A percentile compares a stretch with the other conserved stretches of the same genome.
These are phyloP conservation scores for Mycena epipterygia DNA, from an alignment of 768 basidiomycete genomes.

Conservation along the genomic window DNA sequence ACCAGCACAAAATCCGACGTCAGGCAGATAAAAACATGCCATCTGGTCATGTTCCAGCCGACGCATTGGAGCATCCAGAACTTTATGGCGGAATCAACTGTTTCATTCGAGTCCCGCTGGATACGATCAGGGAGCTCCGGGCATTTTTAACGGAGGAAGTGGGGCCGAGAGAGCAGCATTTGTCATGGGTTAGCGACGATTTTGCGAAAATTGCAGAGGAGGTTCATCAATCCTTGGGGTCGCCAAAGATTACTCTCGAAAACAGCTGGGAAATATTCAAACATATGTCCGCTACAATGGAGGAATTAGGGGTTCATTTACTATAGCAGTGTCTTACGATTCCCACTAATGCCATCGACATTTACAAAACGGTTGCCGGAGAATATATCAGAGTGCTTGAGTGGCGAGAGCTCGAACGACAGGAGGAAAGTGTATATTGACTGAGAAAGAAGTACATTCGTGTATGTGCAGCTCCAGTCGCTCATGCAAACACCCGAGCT, in stretches of 20 bases:
- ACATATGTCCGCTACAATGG: background rate
- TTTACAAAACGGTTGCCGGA: background rate
- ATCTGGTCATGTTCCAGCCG: constrained; percentile 45
- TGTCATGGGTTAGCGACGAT: background rate
- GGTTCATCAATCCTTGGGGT: background rate
- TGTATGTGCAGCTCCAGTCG: too few relatives aligned
- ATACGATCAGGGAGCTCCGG: background rate
- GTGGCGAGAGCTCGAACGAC: too few relatives aligned
- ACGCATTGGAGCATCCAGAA: constrained; percentile 38
- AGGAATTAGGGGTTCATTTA: background rate
- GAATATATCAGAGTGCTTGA: too few relatives aligned
- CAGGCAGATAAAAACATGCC: constrained; percentile 44
- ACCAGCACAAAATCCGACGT: constrained; percentile 42
- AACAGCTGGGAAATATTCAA: background rate
- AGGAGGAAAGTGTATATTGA: too few relatives aligned
- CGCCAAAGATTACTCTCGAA: background rate
- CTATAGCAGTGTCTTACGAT: too few relatives aligned
- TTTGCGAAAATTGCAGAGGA: background rate
- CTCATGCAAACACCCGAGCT: too few relatives aligned
- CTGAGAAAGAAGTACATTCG: too few relatives aligned
- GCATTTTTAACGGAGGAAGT: background rate
- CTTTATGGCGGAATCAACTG: constrained; percentile 32
- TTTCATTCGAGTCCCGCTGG: constrained; percentile 30
- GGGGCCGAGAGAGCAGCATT: background rate
- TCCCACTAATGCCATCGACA: background rate